phyloP scores from a whole-genome alignment of 1,284 basidiomycete genomes.

The Rhodotorula sp. region DNA sequence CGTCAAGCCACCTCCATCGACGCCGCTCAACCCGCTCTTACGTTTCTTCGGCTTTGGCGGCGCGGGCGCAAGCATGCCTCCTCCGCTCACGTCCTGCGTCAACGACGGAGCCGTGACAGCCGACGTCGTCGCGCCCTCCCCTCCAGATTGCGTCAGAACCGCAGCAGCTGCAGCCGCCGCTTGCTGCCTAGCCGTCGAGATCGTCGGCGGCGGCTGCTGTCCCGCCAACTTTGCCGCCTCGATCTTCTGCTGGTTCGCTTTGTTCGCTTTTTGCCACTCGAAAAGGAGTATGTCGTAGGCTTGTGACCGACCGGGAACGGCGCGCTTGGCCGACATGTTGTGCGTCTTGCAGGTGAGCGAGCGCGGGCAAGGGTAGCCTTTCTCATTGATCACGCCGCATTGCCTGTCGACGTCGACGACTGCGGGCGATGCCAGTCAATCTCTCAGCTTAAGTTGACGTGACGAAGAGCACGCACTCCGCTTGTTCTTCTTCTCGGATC shows the following conservation, averaged over 20 bases:
- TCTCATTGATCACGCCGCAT: conserved; percentile 98
- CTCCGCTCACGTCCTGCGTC: background rate
- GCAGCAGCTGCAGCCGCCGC: conserved; percentile 8
- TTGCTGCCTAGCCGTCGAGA: background rate
- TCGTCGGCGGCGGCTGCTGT: conserved; percentile 56
- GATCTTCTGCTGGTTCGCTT: conserved; percentile 61
- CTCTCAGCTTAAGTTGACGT: conserved; percentile 1
- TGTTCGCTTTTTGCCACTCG: conserved; percentile 89
- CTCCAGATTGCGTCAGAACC: conserved; percentile 44
- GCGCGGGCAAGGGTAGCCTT: conserved; percentile 87
- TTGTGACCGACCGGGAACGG: conserved; percentile 81
- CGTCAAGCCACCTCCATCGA: background rate
- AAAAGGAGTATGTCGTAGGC: conserved; percentile 82
- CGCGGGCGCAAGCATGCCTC: background rate
- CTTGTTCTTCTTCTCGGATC: conserved; percentile 26
- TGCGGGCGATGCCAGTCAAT: background rate
- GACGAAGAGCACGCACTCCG: background rate
- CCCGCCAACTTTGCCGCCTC: conserved; percentile 58
- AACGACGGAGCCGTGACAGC: conserved; percentile 47
- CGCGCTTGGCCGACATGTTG: conserved; percentile 93
- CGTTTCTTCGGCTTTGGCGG: conserved; percentile 19
- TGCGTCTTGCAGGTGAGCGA: conserved; percentile 98
- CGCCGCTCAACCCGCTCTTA: conserved; percentile 11
- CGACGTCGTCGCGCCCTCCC: conserved; percentile 54
- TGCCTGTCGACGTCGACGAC: conserved; percentile 82